phyloP scores from a whole-genome alignment of 1,139 yeast genomes.

The Kodamaea anthophila region DNA sequence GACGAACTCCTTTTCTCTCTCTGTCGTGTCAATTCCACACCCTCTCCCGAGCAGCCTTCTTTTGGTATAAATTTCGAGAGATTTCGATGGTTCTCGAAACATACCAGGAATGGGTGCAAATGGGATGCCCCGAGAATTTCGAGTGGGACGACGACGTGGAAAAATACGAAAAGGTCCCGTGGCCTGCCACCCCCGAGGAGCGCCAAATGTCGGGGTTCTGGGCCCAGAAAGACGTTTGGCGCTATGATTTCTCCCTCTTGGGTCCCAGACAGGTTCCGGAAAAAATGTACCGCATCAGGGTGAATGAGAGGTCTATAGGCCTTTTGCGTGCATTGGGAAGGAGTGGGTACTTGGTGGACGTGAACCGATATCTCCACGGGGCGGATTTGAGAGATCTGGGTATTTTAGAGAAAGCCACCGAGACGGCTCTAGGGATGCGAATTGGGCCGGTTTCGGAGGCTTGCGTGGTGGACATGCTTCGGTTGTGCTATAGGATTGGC shows the following conservation, averaged over 20 bases:
- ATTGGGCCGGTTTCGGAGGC: conserved; percentile 1
- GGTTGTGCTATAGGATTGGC: conserved; percentile 7
- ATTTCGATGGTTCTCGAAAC: conserved; percentile 7
- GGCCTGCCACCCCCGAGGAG: conserved; percentile 10
- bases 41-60: conserved; percentile 9
- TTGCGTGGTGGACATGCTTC: conserved; percentile 6
- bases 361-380: no score
- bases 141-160: conserved; percentile 2
- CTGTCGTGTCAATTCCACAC: conserved; percentile 8
- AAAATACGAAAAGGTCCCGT: conserved; percentile 5
- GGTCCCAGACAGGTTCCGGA: no score
- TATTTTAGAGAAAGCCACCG: conserved; percentile 1
- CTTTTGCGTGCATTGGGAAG: no score
- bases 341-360: no score
- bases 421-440: conserved; percentile 1
- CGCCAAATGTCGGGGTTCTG: conserved; percentile 2
- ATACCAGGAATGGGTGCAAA: conserved; percentile 2
- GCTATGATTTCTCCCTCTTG: no score
- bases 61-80: conserved; percentile 13
- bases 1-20: no score
- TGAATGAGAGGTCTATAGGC: no score
- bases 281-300: no score
- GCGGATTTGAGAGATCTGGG: no score
- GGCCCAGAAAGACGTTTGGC: no score
- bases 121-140: conserved; percentile 1